phyloP scores from a whole-genome alignment of 2,329 filamentous ascomycete genomes.

The Thyridium curvatum region DNA sequence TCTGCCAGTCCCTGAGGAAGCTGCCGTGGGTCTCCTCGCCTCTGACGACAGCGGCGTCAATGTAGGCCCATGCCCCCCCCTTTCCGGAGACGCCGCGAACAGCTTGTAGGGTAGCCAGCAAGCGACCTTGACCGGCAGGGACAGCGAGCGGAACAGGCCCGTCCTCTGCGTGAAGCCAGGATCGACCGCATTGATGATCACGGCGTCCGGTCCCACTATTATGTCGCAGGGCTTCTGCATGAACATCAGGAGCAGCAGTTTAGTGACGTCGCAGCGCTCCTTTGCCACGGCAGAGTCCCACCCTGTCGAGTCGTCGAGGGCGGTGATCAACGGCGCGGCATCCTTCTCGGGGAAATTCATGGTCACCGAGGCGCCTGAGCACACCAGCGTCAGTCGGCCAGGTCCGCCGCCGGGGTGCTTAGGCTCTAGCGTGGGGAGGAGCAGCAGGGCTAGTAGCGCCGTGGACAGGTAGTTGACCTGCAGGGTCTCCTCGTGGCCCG shows the following conservation, averaged over 20 bases:
- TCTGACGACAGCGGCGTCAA: conserved; percentile 8
- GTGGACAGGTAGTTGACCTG: conserved; percentile 8
- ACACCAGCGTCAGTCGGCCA: conserved; percentile 15
- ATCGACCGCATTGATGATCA: conserved; percentile 28
- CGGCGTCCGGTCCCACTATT: conserved; percentile 21
- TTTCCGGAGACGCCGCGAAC: neutral
- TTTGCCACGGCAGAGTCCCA: conserved; percentile 1
- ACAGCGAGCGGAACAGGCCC: conserved; percentile 8
- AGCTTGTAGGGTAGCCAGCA: neutral
- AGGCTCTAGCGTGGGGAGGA: conserved; percentile 3
- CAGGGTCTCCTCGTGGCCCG: conserved; percentile 3
- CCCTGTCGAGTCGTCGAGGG: conserved; percentile 4
- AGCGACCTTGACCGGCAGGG: neutral
- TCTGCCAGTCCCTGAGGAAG: neutral
- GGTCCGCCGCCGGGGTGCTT: neutral
- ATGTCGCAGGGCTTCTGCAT: conserved; percentile 28
- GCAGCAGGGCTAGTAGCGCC: conserved; percentile 1
- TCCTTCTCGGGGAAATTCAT: conserved; percentile 7
- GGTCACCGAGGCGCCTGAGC: conserved; percentile 15
- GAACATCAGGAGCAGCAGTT: conserved; percentile 25
- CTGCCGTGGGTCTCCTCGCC: conserved; percentile 1
- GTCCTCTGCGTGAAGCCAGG: conserved; percentile 22
- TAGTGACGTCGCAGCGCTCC: conserved; percentile 6
- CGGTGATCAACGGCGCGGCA: conserved; percentile 1
- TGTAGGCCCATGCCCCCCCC: conserved; percentile 11